Conservation (phyloP, 2,329 filamentous ascomycete species). For the Aspergillus spinulosporus region DNA sequence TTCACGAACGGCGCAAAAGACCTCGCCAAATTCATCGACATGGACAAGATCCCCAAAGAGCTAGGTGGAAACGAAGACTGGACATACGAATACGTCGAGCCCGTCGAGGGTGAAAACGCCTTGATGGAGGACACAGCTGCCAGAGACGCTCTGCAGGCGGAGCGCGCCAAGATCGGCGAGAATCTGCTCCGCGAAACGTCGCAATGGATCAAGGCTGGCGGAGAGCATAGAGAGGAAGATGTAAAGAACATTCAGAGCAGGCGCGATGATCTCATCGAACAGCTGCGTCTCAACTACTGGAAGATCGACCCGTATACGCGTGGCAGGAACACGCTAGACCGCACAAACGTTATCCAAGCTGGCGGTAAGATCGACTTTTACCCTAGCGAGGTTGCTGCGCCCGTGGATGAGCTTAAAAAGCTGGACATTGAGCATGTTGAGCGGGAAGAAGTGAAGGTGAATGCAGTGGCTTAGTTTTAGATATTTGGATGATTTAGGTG, state of each 20-base stretch:
- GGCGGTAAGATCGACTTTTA: conserved; percentile 73
- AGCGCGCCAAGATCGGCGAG: conserved; percentile 65
- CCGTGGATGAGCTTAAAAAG: conserved; percentile 14
- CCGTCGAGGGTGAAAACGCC: conserved; percentile 70
- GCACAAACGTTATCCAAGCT: conserved; percentile 67
- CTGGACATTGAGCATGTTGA: conserved; percentile 24
- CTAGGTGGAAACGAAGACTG: conserved; percentile 81
- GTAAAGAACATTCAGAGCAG: conserved; percentile 53
- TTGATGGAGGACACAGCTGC: conserved; percentile 65
- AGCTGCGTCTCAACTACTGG: conserved; percentile 79
- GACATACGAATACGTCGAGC: conserved; percentile 78
- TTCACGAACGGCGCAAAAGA: conserved; percentile 80
- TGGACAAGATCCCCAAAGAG: conserved; percentile 70
- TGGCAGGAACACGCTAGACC: conserved; percentile 76
- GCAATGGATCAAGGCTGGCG: conserved; percentile 66
- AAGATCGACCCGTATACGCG: conserved; percentile 80
- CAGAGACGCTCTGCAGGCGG: conserved; percentile 61
- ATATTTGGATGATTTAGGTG: conserved; percentile 5
- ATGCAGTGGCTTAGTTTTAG: conserved; percentile 5
- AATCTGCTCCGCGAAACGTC: conserved; percentile 72
- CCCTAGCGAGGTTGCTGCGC: conserved; percentile 29
- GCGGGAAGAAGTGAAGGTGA: conserved; percentile 14
- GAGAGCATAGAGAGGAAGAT: conserved; percentile 45
- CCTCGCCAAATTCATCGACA: conserved; percentile 70
- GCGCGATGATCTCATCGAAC: conserved; percentile 62